phyloP scores from a whole-genome alignment of 2,329 filamentous ascomycete genomes.

The Chaetothyriales sp. region DNA sequence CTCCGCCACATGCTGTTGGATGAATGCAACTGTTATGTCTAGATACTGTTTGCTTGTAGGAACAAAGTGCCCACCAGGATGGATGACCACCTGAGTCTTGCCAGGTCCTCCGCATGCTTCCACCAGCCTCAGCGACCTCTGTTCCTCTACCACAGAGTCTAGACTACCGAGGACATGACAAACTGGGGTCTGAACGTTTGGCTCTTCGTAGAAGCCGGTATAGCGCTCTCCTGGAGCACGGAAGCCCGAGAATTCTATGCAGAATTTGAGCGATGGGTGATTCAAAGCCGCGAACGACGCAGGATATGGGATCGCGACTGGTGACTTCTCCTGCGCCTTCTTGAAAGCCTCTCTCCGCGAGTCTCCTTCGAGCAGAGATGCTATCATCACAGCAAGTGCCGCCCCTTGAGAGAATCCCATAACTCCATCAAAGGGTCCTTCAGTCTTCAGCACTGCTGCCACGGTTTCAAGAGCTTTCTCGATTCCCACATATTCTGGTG shows the following conservation, averaged over 20 bases:
- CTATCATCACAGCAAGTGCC: conserved; percentile 55
- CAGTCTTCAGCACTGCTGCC: conserved; percentile 44
- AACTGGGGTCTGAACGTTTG: conserved; percentile 58
- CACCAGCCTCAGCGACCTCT: conserved; percentile 49
- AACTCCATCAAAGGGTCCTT: conserved; percentile 60
- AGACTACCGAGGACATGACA: conserved; percentile 70
- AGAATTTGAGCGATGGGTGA: conserved; percentile 51
- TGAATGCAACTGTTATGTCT: conserved; percentile 58
- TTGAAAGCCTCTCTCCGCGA: conserved; percentile 26
- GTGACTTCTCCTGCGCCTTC: conserved; percentile 12
- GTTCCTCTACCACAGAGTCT: conserved; percentile 78
- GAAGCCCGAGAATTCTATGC: conserved; percentile 65
- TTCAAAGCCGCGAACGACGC: conserved; percentile 29
- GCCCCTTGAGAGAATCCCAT: conserved; percentile 74
- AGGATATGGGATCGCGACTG: conserved; percentile 35
- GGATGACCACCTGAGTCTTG: conserved; percentile 44
- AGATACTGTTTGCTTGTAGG: conserved; percentile 70
- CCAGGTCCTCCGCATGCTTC: conserved; percentile 46
- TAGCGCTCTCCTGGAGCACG: conserved; percentile 47
- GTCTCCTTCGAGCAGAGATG: conserved; percentile 51
- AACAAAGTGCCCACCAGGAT: conserved; percentile 83
- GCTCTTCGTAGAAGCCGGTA: conserved; percentile 52
- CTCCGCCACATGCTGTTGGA: conserved; percentile 37
- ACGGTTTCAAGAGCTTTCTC: conserved; percentile 52
- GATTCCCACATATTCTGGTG: conserved; percentile 51